Base-by-base conservation (phyloP, 1,284 basidiomycete genomes). In the Rhodotorula sp. region DNA sequence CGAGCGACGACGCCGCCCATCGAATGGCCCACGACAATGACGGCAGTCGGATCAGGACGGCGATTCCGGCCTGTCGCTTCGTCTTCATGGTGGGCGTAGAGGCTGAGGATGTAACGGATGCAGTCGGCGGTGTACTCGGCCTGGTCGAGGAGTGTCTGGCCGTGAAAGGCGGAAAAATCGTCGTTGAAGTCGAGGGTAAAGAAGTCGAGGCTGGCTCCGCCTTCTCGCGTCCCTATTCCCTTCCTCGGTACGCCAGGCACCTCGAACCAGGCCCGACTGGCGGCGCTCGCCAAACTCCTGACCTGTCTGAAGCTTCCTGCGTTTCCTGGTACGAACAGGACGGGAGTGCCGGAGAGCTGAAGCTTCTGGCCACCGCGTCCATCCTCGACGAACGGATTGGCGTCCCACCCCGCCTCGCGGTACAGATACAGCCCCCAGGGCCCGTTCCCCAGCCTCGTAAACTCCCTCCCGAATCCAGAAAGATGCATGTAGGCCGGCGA, bases 1-100 rank as follows among this genome's bases (percentile, higher is more conserved):
- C 84, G 87, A 11, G 92, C 92, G 10, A 95, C 92, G 54, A 97
- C 83, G 4, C 96, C 96, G n/a, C 96, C 96, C 96, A 99, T 99
- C 20, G 94, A 98, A 79, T 99, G 95, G 0, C 90, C 95, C 76
- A 98, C 82, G 65, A 99, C 79, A 46, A 90, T 86, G 58, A 98
- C 86, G 3, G 77, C 75, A 11, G 70, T 69, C 16, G 73, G 77
- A 48, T 59, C 76, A 59, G 72, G 76, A 51, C 50, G 71, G 31
- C 56, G 58, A 13, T 53, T 31, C 11, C 31, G 59, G 54, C 24
- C 70, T 59, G 66, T 50, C 4, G 31, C 22, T 3, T 54, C 30
- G 26, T 48, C 48, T 44, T 63, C 48, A n/a, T 64, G 54, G 16
- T 65, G 59, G 1, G 86, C 86, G 78, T 98, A 98, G 37, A 87